Percentiles rank a stretch among this genome's conserved stretches.
Conservation (phyloP, 176 grass and related monocot species). For the Cocos nucifera region DNA sequence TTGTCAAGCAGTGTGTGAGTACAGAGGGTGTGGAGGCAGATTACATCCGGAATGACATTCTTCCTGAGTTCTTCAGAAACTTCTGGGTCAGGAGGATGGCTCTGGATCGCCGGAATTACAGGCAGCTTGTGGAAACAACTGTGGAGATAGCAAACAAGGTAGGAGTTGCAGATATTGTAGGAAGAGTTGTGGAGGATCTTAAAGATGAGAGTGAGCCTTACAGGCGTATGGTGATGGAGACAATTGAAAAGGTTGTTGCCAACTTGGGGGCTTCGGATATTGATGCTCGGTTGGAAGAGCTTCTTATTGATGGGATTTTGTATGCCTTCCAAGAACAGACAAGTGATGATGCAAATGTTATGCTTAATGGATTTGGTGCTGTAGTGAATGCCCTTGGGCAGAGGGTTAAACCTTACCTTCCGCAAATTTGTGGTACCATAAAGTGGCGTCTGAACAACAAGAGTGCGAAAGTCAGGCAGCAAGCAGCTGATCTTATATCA, state of each 20-base stretch:
- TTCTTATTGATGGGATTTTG: constrained; percentile 94
- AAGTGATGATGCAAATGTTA: constrained; percentile 99
- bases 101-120: constrained; percentile 91
- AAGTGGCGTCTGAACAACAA: constrained; percentile 98
- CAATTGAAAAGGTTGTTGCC: constrained; percentile 92
- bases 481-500: constrained; percentile 94
- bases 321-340: constrained; percentile 99
- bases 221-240: constrained; percentile 98
- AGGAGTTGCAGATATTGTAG: constrained; percentile 88
- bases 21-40: constrained; percentile 95
- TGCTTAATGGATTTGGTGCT: constrained; percentile 99
- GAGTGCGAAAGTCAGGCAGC: constrained; percentile 94
- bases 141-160: constrained; percentile 97
- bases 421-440: constrained; percentile 98
- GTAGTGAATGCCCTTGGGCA: constrained; percentile 87
- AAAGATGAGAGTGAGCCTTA: constrained; percentile 98
- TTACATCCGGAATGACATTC: constrained; percentile 75
- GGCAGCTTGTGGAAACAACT: constrained; percentile 94
- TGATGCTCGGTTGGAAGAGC: constrained; percentile 82
- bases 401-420: constrained; percentile 87
- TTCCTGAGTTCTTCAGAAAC: constrained; percentile 83
- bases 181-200: constrained; percentile 80
- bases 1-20: constrained; percentile 96
- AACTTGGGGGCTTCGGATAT: constrained; percentile 96
- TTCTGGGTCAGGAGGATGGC: constrained; percentile 98